Base-by-base conservation (phyloP, 768 basidiomycete genomes). In the Boletus rubescentipes region DNA sequence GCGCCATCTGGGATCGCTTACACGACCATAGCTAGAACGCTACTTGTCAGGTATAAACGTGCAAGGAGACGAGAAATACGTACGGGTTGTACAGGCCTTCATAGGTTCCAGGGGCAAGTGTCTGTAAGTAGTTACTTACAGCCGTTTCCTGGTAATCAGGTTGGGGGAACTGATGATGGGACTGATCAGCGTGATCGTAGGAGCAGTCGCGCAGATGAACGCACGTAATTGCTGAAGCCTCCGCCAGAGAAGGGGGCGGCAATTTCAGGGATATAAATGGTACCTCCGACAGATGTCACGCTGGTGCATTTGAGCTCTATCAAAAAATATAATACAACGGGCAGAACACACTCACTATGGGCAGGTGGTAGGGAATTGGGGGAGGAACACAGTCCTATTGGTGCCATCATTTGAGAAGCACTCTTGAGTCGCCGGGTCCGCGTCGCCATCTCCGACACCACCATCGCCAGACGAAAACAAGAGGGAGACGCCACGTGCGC, bases 231-330 rank as follows among this genome's bases (percentile, higher is more conserved):
- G 64, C 86, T 87, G 72, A 89, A 91, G 3, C 88, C 87, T 34
- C 88, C 88, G 2, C 86, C 85, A 12, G 85, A 87, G 72, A 88
- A 85, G 57, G 47, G 65, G 0, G 77, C 79, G 0, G 81, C 82
- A 14, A 74, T 74, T 65, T 91, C 88, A 0, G 85, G 87, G 46
- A 86, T 69, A 35, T 70, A 56, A 23, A 66, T 68, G 1, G 88
- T 89, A 10, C 81, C 89, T 8, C 89, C 89, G 3, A 91, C 87
- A 3, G 84, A 57, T 4, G 89, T 91, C 18, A 89, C 84, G 57
- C 87, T 9, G 10, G 21, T 30, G 21, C 2, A 20, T 50, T n/a
- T n/a, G n/a, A n/a, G n/a, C n/a, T n/a, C n/a, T 2, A 31, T 59
- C 12, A 41, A 20, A 30, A 10, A 1, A 41, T 3, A n/a, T 14